Evolutionary conservation across 1,284 basidiomycete species (phyloP).

Genomic region (Microbotryomycetes sp.): DNA sequence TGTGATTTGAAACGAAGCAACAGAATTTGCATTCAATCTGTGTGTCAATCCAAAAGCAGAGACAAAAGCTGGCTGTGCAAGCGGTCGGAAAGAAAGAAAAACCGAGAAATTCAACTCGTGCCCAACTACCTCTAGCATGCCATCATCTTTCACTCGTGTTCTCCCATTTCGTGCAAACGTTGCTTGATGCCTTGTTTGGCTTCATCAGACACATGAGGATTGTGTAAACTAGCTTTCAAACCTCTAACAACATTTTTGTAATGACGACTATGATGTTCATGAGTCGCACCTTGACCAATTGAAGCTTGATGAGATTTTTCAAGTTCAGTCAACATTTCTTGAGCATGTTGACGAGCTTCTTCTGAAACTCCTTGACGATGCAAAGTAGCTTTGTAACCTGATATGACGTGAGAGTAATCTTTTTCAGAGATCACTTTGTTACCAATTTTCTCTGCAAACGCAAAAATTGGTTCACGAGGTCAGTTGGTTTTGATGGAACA

Average conservation of each 20-base stretch:
- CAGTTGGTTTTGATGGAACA: too few species aligned
- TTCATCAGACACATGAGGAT: slow-evolving; percentile 4
- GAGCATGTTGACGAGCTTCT: slow-evolving; percentile 1
- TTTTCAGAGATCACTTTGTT: neutral
- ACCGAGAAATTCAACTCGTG: too few species aligned
- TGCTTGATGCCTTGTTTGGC: neutral
- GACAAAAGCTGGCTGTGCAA: too few species aligned
- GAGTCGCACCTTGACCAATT: neutral
- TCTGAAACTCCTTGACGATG: neutral
- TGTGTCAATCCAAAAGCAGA: too few species aligned
- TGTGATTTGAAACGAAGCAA: too few species aligned
- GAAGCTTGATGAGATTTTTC: neutral
- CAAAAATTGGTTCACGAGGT: too few species aligned
- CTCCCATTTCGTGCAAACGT: neutral
- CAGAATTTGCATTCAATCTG: too few species aligned
- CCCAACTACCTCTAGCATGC: too few species aligned
- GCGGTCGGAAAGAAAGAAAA: too few species aligned
- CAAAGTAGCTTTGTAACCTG: neutral
- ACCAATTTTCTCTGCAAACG: neutral
- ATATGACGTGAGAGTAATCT: neutral
- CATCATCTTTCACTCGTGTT: too few species aligned
- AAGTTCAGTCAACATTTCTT: neutral
- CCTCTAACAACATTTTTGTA: neutral
- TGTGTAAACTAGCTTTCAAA: neutral
- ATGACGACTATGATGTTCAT: neutral